Evolutionary conservation across 148 eudicot genomes (phyloP).

Genomic region (Amaranthus palmeri): DNA sequence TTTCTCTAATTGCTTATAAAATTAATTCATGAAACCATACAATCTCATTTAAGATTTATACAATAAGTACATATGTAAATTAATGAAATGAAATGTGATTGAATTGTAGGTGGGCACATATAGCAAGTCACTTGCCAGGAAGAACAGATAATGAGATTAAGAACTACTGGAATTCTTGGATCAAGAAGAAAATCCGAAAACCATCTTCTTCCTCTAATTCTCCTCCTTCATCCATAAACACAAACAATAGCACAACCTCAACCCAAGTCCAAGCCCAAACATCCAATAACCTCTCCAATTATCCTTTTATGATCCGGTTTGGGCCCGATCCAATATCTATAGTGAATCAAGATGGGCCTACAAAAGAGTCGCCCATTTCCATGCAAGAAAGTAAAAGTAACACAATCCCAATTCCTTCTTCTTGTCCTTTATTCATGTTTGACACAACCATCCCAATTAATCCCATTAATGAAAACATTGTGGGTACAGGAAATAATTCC

Average conservation of each 20-base stretch:
- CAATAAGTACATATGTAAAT: too few species aligned
- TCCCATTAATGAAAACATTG: slow-evolving; percentile 15
- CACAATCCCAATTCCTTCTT: slow-evolving; percentile 29
- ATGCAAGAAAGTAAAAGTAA: slow-evolving; percentile 18
- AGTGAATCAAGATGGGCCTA: slow-evolving; percentile 11
- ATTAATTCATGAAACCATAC: neutral
- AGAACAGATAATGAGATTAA: slow-evolving; percentile 93
- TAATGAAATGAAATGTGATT: neutral
- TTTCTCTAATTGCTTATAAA: too few species aligned
- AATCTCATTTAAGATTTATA: neutral
- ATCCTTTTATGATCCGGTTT: slow-evolving; percentile 23
- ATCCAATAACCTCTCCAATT: neutral
- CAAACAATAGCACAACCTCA: slow-evolving; percentile 11
- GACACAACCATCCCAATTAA: slow-evolving; percentile 33
- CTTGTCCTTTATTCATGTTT: slow-evolving; percentile 53
- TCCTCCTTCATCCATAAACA: neutral
- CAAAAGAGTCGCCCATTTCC: slow-evolving; percentile 9
- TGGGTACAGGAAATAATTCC: slow-evolving; percentile 4
- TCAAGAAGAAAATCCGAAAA: slow-evolving; percentile 79
- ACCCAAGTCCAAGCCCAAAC: neutral
- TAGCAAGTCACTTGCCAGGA: slow-evolving; percentile 92
- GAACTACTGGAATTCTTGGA: slow-evolving; percentile 98
- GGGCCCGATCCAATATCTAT: slow-evolving; percentile 5
- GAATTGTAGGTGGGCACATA: slow-evolving; percentile 81
- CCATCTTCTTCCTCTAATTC: slow-evolving; percentile 24